Percentiles rank a stretch among this genome's conserved stretches.
phyloP scores from a whole-genome alignment of 2,329 filamentous ascomycete species.

The Botryotinia narcissicola region DNA sequence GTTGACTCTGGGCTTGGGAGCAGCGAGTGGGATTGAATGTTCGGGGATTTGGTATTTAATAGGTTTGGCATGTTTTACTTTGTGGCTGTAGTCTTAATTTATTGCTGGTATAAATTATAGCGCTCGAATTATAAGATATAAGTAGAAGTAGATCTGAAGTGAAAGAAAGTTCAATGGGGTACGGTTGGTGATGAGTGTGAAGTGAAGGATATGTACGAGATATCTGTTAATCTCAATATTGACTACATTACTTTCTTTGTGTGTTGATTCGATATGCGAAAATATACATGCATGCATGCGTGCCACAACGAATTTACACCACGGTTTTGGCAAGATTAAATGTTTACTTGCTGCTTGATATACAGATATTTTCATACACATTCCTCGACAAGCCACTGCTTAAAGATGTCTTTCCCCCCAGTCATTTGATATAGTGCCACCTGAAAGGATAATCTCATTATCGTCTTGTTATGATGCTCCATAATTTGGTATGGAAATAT shows the following conservation, averaged over 20 bases:
- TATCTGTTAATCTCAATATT: neutral
- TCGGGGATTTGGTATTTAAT: neutral
- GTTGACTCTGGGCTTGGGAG: neutral
- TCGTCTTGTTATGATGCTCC: neutral
- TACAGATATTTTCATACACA: neutral
- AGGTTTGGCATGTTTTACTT: neutral
- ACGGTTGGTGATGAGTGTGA: neutral
- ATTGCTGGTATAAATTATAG: neutral
- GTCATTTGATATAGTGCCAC: neutral
- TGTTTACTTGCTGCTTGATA: neutral
- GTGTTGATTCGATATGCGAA: neutral
- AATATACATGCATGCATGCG: neutral
- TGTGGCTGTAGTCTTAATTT: neutral
- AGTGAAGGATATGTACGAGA: neutral
- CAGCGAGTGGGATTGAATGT: neutral
- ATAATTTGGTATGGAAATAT: neutral
- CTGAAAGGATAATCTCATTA: neutral
- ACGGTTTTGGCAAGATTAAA: neutral
- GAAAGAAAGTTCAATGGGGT: neutral
- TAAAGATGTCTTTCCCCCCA: neutral
- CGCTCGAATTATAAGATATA: neutral
- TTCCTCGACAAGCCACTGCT: neutral
- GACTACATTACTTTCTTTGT: neutral
- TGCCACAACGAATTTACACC: neutral
- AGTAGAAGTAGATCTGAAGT: neutral